These are phyloP conservation scores for Sarcomyxa edulis DNA, from an alignment of 768 basidiomycete species.

Conservation along the genomic window DNA sequence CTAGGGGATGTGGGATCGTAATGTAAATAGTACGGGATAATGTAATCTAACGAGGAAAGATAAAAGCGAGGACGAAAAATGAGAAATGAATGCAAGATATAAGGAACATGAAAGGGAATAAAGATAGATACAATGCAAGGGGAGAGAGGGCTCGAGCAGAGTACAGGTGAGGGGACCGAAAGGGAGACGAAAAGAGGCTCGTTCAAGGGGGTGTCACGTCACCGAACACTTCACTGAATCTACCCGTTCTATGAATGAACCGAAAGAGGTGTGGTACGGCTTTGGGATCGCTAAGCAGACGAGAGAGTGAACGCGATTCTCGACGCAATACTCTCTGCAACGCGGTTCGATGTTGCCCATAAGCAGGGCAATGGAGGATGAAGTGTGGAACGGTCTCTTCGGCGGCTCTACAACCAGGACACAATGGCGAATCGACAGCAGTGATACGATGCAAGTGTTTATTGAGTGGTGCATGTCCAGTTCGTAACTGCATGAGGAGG, in stretches of 20 bases:
- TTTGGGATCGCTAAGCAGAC: background rate
- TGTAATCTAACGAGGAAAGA: too few relatives aligned
- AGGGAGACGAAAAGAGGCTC: background rate
- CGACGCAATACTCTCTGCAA: background rate
- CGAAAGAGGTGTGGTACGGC: background rate
- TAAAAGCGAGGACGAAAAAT: too few relatives aligned
- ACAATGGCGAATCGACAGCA: constrained; percentile 16
- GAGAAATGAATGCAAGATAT: too few relatives aligned
- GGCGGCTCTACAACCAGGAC: constrained; percentile 15
- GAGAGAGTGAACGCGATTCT: background rate
- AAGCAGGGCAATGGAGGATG: constrained; percentile 21
- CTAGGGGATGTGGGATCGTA: too few relatives aligned
- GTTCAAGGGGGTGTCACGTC: background rate
- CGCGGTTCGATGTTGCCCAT: constrained; percentile 5
- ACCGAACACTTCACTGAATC: background rate
- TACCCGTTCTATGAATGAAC: background rate
- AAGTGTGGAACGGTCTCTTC: constrained; percentile 24
- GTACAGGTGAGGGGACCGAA: background rate
- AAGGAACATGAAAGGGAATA: too few relatives aligned
- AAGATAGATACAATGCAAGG: too few relatives aligned
- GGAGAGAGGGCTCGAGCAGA: too few relatives aligned
- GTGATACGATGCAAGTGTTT: constrained; percentile 23
- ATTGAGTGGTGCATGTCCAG: constrained; percentile 23
- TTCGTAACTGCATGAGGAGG: constrained; percentile 23
- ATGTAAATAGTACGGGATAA: too few relatives aligned